Percentiles rank a stretch among this genome's conserved stretches.
Conservation (phyloP, 805 yeast species). For the Peterozyma toletana region DNA sequence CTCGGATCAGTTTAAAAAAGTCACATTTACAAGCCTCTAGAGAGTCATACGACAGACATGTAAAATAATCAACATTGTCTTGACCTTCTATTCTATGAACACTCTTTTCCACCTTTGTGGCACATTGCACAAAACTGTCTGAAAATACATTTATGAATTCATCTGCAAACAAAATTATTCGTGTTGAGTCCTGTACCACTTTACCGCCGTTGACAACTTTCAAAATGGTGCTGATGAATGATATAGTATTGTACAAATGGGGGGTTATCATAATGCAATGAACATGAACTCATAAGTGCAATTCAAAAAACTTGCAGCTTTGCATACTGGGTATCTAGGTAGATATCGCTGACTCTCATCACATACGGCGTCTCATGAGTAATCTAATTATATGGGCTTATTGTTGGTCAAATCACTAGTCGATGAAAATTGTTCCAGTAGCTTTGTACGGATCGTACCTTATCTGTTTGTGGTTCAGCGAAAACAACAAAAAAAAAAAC, state of each 20-base stretch:
- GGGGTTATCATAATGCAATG: too few relatives aligned
- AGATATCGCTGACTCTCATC: too few relatives aligned
- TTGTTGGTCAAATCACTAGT: too few relatives aligned
- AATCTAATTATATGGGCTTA: too few relatives aligned
- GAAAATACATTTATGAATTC: not conserved
- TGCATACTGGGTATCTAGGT: too few relatives aligned
- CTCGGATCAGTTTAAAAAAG: not conserved
- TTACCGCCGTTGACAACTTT: not conserved
- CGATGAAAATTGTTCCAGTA: too few relatives aligned
- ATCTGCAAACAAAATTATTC: constrained; percentile 1
- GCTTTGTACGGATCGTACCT: too few relatives aligned
- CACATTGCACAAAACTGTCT: constrained; percentile 1
- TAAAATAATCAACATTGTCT: constrained; percentile 2
- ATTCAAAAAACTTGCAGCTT: too few relatives aligned
- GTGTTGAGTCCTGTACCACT: not conserved
- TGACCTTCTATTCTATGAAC: not conserved
- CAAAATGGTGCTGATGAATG: not conserved
- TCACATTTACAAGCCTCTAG: constrained; percentile 2
- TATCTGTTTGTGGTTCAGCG: too few relatives aligned
- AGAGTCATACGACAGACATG: constrained; percentile 5
- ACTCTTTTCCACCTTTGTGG: constrained; percentile 1
- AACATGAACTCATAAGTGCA: too few relatives aligned
- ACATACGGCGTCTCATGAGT: too few relatives aligned
- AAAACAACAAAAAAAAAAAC: too few relatives aligned
- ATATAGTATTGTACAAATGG: not conserved